Base-by-base conservation (phyloP, 2,329 filamentous ascomycete species). In the Fusarium piperis region DNA sequence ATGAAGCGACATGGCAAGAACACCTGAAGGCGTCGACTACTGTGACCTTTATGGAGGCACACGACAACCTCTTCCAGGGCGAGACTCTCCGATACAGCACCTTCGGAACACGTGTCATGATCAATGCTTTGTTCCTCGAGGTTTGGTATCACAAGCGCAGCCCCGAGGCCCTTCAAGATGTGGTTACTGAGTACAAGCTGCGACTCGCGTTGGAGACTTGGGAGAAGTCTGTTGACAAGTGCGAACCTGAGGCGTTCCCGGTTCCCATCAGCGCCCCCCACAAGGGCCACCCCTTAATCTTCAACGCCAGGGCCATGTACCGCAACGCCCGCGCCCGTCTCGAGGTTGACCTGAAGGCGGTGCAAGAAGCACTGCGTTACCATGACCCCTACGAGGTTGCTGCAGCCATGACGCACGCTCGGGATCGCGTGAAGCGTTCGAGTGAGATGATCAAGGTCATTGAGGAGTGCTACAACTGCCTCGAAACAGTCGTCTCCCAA, bases 111-210 rank as follows among this genome's bases (percentile, higher is more conserved):
- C 94, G 96, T 70, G 94, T 98, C 72, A 97, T 99, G 94, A 98
- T 98, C 87, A 99, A 98, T 78, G 95, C 96, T 12, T 87, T 99
- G 72, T 99, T 98, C 87, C 88, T 99, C 55, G 96, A 98, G 82
- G 95, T 98, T 3, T 99, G 96, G 96, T 97, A 97, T 79, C 94
- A 98, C 85, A 98, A 98, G 89, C 93, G 96, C 78, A 98, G 94
- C 81, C 95, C 95, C n/a, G 95, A 98, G 81, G 95, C 95, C 57
- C 87, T 98, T 41, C 96, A 98, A 83, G 95, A 98, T 79, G 95
- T 98, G 39, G 95, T 98, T 48, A 97, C 95, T 4, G 96, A 98
- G 84, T 98, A 97, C 88, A 98, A 98, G 86, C 92, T 99, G 68
- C 91, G 96, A 64, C 90, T 98, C 59, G 96, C 96, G 57, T 87